A percentile compares a stretch with the other conserved stretches of the same genome.
These are phyloP conservation scores for Psilocybe cyanescens DNA, from an alignment of 768 basidiomycete genomes.

Conservation along the genomic window DNA sequence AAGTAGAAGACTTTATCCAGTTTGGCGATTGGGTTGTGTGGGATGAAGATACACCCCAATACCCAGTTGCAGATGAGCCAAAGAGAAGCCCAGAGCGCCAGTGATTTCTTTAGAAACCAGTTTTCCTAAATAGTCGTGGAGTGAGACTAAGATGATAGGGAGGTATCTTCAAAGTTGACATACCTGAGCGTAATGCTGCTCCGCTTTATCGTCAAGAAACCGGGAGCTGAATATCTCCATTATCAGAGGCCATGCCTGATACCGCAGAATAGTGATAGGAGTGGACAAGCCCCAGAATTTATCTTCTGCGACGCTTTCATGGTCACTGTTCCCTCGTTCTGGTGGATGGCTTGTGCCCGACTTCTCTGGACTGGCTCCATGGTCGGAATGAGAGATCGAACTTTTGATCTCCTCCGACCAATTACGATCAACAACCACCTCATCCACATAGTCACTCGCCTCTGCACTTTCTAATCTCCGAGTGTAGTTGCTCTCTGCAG, in stretches of 20 bases:
- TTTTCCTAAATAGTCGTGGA: constrained; percentile 49
- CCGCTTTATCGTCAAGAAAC: constrained; percentile 60
- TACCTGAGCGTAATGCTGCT: constrained; percentile 48
- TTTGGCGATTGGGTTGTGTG: constrained; percentile 41
- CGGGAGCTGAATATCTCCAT: constrained; percentile 61
- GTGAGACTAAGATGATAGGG: background rate
- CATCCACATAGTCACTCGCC: constrained; percentile 55
- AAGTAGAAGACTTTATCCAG: constrained; percentile 68
- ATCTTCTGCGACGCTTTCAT: constrained; percentile 28
- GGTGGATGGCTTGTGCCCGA: constrained; percentile 40
- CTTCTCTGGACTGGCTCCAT: constrained; percentile 51
- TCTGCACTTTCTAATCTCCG: constrained; percentile 27
- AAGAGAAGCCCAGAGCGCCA: constrained; percentile 64
- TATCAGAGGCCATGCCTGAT: constrained; percentile 58
- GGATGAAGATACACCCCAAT: constrained; percentile 56
- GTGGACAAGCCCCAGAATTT: constrained; percentile 32
- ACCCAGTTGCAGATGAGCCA: constrained; percentile 77
- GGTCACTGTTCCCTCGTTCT: constrained; percentile 34
- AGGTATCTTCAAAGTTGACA: background rate
- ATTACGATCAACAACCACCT: constrained; percentile 75
- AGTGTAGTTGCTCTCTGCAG: constrained; percentile 39
- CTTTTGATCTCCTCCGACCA: constrained; percentile 67
- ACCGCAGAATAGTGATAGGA: constrained; percentile 51
- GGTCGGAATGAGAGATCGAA: constrained; percentile 56
- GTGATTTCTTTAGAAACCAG: constrained; percentile 72